Evolutionary conservation across 2,329 filamentous ascomycete genomes (phyloP), one percentile per base, ranked within the genome.

Genomic region (Polytolypa hystricis): DNA sequence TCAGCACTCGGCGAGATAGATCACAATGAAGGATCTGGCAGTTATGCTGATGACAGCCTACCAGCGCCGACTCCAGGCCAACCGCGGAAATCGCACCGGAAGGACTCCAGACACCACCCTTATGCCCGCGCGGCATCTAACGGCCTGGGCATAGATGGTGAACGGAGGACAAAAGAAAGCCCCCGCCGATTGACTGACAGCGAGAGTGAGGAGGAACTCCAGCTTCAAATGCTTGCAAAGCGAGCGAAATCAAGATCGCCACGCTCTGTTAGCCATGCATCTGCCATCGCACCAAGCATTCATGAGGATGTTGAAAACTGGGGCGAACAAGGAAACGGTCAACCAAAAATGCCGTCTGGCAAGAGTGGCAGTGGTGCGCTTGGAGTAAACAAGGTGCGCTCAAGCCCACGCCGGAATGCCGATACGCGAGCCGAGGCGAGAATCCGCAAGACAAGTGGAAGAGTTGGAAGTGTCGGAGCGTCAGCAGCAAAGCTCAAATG

Each of bases 51-150:
- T 46, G 87, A 95, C 55, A 93, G 93, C 50, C 73, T 98, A 4
- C 91, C 91, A 2, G 89, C 87, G 0, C 91, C 91, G 3, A 98
- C 91, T 4, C 91, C 91, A 0, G 91, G 91, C 2, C 91, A 98
- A 58, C 91, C 91, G 18, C 78, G 91, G 43, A 96, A 98, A 69
- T 82, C 81, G 11, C 80, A 79, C 46, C 78, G 84, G 39, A 73
- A 77, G 41, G 84, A 87, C 50, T 73, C 71, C 27, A 76, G 81
- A 17, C 81, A 84, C 48, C 75, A 87, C 56, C 77, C 81, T 8
- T 83, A 87, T 58, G 64, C 76, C 35, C 71, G 79, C 39, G 71
- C 70, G 16, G 59, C 68, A 5, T 71, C 69, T 5, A 61, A 57
- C 4, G 49, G 46, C 56, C 47, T 73, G 19, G 47, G 53, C 12